Conservation (phyloP, 441 rosid species). For the Dalechampia spathulata region DNA sequence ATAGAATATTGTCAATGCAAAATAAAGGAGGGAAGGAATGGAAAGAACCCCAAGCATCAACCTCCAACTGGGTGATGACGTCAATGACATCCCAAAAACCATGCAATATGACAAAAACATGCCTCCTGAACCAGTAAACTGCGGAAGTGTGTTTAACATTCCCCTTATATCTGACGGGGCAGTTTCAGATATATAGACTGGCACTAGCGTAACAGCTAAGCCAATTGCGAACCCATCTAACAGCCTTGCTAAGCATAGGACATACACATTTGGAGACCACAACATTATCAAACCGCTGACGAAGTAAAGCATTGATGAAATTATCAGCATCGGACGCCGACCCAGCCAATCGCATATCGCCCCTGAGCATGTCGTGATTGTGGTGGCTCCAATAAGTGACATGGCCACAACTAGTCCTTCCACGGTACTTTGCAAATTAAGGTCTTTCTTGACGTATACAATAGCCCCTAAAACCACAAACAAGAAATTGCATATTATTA, state of each 20-base stretch:
- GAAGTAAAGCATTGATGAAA: conserved; percentile 67
- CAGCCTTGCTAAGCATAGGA: conserved; percentile 61
- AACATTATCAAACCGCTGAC: conserved; percentile 64
- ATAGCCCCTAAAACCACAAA: conserved; percentile 42
- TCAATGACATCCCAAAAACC: conserved; percentile 76
- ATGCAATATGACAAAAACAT: conserved; percentile 82
- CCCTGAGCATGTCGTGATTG: conserved; percentile 81
- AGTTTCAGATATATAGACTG: conserved; percentile 84
- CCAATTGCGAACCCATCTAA: conserved; percentile 86
- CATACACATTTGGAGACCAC: conserved; percentile 83
- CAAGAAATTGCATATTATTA: neutral
- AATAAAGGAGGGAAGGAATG: conserved; percentile 50
- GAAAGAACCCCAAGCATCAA: conserved; percentile 86
- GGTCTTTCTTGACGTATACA: conserved; percentile 57
- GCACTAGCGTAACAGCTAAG: conserved; percentile 68
- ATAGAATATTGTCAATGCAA: conserved; percentile 49
- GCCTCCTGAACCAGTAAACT: conserved; percentile 77
- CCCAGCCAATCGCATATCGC: conserved; percentile 66
- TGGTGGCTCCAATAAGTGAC: conserved; percentile 83
- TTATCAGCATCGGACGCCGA: conserved; percentile 66
- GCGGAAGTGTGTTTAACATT: conserved; percentile 72
- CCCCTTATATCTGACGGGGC: conserved; percentile 92
- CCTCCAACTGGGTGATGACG: conserved; percentile 70
- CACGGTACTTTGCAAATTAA: conserved; percentile 42
- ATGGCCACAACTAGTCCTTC: conserved; percentile 86